phyloP scores from a whole-genome alignment of 2,329 filamentous ascomycete genomes.

The Chaetomium strumarium region DNA sequence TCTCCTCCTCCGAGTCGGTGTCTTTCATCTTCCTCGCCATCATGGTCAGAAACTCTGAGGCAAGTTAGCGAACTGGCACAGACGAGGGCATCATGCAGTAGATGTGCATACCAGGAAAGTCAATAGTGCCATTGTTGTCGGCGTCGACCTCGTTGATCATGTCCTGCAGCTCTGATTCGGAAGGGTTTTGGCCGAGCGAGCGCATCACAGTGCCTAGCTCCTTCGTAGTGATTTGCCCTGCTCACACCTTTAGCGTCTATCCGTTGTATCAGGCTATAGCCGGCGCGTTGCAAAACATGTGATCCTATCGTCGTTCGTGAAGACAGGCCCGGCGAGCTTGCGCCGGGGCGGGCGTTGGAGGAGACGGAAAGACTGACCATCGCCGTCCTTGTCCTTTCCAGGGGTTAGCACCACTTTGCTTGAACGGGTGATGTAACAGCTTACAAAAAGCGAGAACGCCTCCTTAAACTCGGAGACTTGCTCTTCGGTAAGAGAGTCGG shows the following conservation, averaged over 20 bases:
- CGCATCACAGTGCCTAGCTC: constrained; percentile 87
- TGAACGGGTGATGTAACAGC: constrained; percentile 33
- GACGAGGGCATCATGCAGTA: background rate
- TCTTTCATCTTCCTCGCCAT: constrained; percentile 95
- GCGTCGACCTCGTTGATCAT: constrained; percentile 94
- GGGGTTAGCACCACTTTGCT: constrained; percentile 7
- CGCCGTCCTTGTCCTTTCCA: constrained; percentile 79
- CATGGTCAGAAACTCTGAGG: constrained; percentile 80
- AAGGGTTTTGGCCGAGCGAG: constrained; percentile 83
- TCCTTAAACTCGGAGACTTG: constrained; percentile 99
- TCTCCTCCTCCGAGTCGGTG: constrained; percentile 86
- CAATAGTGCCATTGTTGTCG: constrained; percentile 89
- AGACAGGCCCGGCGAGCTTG: constrained; percentile 1
- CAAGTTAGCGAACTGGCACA: constrained; percentile 26
- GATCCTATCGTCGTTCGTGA: background rate
- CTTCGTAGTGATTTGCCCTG: constrained; percentile 88
- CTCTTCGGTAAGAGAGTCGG: constrained; percentile 98
- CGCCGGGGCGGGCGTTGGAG: constrained; percentile 6
- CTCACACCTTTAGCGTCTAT: constrained; percentile 25
- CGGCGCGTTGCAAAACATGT: background rate
- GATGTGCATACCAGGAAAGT: constrained; percentile 68
- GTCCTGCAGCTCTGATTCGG: constrained; percentile 83
- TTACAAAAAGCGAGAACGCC: constrained; percentile 99
- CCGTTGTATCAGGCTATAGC: background rate
- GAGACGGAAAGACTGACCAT: constrained; percentile 58